These are phyloP conservation scores for Cutaneotrichosporon dermatis DNA, from an alignment of 1,284 basidiomycete genomes.

Conservation along the genomic window DNA sequence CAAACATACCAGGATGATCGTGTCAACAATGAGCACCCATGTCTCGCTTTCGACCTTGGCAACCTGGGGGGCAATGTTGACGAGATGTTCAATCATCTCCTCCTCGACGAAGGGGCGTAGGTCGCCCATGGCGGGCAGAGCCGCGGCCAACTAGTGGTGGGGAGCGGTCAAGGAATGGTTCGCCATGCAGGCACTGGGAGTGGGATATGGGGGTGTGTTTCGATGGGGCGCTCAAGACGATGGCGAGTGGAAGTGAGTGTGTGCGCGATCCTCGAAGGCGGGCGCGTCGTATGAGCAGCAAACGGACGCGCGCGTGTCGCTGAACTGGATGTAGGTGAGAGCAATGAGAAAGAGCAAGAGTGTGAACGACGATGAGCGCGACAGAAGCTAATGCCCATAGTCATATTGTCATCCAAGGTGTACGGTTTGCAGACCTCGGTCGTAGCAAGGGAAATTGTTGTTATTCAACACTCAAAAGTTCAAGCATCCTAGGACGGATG, in stretches of 20 bases:
- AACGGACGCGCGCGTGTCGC: too few relatives aligned
- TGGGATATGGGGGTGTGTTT: too few relatives aligned
- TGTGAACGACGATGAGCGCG: background rate
- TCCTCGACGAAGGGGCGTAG: background rate
- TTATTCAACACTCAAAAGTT: too few relatives aligned
- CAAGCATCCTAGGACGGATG: too few relatives aligned
- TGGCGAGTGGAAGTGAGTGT: background rate
- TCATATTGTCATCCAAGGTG: too few relatives aligned
- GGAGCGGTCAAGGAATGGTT: too few relatives aligned
- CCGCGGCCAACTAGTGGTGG: background rate
- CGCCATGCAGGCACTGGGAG: too few relatives aligned
- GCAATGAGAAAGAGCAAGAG: background rate
- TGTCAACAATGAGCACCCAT: slow-evolving; percentile 42
- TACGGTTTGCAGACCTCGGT: too few relatives aligned
- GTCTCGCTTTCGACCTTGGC: slow-evolving; percentile 21
- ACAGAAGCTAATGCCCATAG: too few relatives aligned
- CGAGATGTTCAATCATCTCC: slow-evolving; percentile 2
- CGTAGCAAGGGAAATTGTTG: too few relatives aligned
- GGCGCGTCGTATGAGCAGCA: too few relatives aligned
- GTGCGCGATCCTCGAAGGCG: background rate
- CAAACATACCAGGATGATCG: slow-evolving; percentile 35
- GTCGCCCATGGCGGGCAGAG: background rate
- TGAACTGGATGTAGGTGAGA: background rate
- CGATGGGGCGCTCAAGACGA: too few relatives aligned
- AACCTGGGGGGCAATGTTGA: slow-evolving; percentile 11